Base-by-base conservation (phyloP, 2,329 filamentous ascomycete genomes). In the Rugonectria rugulosa region DNA sequence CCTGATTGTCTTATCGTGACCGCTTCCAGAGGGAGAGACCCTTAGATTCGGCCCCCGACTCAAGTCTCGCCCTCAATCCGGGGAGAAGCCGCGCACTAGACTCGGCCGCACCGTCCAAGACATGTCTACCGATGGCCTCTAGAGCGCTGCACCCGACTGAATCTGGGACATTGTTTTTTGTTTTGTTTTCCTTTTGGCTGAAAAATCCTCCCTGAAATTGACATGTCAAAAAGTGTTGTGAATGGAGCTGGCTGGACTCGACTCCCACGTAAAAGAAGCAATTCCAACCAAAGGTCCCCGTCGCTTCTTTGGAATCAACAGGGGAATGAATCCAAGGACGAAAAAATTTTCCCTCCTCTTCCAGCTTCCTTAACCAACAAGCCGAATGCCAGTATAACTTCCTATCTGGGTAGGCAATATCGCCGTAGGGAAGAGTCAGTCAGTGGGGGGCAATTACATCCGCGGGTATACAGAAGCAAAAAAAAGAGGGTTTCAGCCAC, bases 161-260 rank as follows among this genome's bases (percentile, higher is more conserved):
- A n/a, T n/a, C n/a, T n/a, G n/a, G n/a, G n/a, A n/a, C 23, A 15
- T 32, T 14, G 15, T 47, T 48, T 12, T 20, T 49, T 20, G 29
- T 36, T 43, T 19, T 14, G 27, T 34, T 54, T 47, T n/a, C 43
- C 31, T 19, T 34, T 17, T 53, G 19, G 51, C 43, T 41, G 44
- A 29, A 29, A 7, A 32, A 24, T 26, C 24, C 45, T 41, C 45
- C 52, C 52, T 55, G 52, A 40, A 45, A 38, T 49, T 55, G 52
- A 55, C 52, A 26, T 49, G 45, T 55, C 52, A 46, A n/a, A n/a
- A n/a, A n/a, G n/a, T n/a, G 17, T 23, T 55, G 32, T 29, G 46
- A 24, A 15, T 14, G 7, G 26, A 12, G 26, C 10, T 52, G 29
- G 26, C 32, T 38, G 6, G 26, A 29, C 51, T 14, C 17, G 37